phyloP scores from a whole-genome alignment of 2,329 filamentous ascomycete species.

The Verticillium dahliae region DNA sequence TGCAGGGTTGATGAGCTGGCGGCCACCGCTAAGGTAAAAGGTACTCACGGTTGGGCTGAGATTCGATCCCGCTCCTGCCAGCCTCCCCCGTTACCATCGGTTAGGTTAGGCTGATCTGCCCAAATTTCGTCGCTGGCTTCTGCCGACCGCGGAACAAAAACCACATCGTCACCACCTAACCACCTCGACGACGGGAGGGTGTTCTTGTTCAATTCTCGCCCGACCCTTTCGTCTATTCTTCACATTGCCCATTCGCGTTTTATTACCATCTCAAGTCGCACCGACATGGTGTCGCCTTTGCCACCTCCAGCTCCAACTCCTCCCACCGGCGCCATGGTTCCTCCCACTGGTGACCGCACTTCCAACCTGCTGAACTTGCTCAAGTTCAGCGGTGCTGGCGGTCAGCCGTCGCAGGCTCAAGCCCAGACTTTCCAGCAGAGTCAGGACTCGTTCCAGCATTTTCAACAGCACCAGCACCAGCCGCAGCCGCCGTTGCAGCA shows the following conservation, averaged over 20 bases:
- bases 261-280: constrained; percentile 21
- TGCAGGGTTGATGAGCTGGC: constrained; percentile 1
- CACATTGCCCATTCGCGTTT: constrained; percentile 2
- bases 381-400: constrained; percentile 46
- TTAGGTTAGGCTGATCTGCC: neutral
- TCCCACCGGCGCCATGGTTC: constrained; percentile 28
- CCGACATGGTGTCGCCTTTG: constrained; percentile 5
- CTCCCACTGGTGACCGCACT: constrained; percentile 35
- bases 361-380: constrained; percentile 53
- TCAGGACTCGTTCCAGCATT: constrained; percentile 7
- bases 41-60: neutral
- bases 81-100: neutral
- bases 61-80: neutral
- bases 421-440: constrained; percentile 5
- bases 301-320: constrained; percentile 47
- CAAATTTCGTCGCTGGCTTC: neutral
- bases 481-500: constrained; percentile 11
- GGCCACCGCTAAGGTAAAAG: neutral
- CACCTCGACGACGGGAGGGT: constrained; percentile 8
- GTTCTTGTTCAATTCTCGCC: neutral
- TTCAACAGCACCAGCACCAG: constrained; percentile 11
- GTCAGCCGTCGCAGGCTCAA: constrained; percentile 8
- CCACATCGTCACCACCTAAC: neutral
- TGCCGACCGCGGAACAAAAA: neutral
- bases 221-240: constrained; percentile 7